Conservation (phyloP, 371 early-diverging fungal genomes). For the Haplosporangium sp. region DNA sequence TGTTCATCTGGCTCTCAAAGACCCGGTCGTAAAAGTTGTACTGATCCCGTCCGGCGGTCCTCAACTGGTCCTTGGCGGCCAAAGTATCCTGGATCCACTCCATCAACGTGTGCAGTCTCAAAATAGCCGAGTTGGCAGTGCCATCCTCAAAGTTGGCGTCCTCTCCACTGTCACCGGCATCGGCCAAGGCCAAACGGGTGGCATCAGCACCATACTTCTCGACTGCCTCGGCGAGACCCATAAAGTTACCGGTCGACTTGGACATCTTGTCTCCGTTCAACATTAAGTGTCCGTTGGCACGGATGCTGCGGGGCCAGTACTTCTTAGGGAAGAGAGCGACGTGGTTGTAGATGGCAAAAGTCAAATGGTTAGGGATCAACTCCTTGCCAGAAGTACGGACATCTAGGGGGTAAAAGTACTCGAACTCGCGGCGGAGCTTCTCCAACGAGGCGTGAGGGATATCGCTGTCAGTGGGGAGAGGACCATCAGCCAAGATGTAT, state of each 20-base stretch:
- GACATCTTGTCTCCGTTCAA: conserved; percentile 99
- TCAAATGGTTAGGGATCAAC: conserved; percentile 98
- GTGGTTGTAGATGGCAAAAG: conserved; percentile 99
- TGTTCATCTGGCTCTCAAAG: conserved; percentile 91
- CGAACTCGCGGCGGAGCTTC: conserved; percentile 87
- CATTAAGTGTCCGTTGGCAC: conserved; percentile 98
- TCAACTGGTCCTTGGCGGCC: conserved; percentile 40
- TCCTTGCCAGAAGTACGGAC: conserved; percentile 99
- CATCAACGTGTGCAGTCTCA: conserved; percentile 91
- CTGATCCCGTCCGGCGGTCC: conserved; percentile 55
- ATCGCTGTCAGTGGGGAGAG: conserved; percentile 69
- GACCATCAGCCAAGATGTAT: conserved; percentile 87
- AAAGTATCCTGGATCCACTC: conserved; percentile 89
- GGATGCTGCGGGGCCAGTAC: conserved; percentile 94
- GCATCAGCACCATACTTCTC: conserved; percentile 98
- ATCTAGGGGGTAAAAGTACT: conserved; percentile 99
- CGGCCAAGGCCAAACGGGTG: conserved; percentile 95
- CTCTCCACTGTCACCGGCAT: conserved; percentile 96
- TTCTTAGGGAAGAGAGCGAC: conserved; percentile 96
- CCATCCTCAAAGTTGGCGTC: conserved; percentile 99
- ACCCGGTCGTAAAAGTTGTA: conserved; percentile 85
- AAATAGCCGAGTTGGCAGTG: conserved; percentile 97
- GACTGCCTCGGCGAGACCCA: conserved; percentile 91
- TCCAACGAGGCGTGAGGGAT: conserved; percentile 76
- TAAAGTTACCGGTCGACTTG: conserved; percentile 99